These are phyloP conservation scores for Trichoderma pleuroti DNA, from an alignment of 2,329 filamentous ascomycete species.

Conservation along the genomic window DNA sequence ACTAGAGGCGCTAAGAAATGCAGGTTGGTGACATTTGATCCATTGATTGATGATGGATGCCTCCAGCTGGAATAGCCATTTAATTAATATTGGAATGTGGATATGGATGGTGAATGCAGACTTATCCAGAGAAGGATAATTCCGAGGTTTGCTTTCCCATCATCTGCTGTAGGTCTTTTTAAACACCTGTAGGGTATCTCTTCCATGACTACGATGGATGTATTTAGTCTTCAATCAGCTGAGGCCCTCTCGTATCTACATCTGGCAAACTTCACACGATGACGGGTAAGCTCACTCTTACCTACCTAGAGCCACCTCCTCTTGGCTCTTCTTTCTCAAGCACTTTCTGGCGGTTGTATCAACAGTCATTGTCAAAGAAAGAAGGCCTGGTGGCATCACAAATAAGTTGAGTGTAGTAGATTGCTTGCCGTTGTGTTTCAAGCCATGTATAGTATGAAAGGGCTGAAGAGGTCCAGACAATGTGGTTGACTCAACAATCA, in stretches of 20 bases:
- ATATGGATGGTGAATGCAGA: not conserved
- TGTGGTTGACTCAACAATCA: no score
- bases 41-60: not conserved
- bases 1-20: not conserved
- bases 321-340: not conserved
- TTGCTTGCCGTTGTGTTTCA: no score
- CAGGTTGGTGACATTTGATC: not conserved
- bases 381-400: no score
- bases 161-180: not conserved
- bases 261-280: not conserved
- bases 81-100: not conserved
- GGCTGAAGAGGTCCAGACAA: no score
- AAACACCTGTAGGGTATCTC: not conserved
- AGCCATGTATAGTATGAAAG: no score
- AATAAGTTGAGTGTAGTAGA: no score
- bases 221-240: not conserved
- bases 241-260: not conserved
- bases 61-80: not conserved
- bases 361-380: no score
- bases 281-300: not conserved
- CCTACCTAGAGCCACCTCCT: no score
- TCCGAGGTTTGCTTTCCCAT: accelerated
- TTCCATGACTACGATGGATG: not conserved
- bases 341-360: not conserved
- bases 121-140: not conserved